A percentile compares a stretch with the other conserved stretches of the same genome.
Evolutionary conservation across 2,329 filamentous ascomycete genomes (phyloP).

Genomic region (Zymoseptoria brevis): DNA sequence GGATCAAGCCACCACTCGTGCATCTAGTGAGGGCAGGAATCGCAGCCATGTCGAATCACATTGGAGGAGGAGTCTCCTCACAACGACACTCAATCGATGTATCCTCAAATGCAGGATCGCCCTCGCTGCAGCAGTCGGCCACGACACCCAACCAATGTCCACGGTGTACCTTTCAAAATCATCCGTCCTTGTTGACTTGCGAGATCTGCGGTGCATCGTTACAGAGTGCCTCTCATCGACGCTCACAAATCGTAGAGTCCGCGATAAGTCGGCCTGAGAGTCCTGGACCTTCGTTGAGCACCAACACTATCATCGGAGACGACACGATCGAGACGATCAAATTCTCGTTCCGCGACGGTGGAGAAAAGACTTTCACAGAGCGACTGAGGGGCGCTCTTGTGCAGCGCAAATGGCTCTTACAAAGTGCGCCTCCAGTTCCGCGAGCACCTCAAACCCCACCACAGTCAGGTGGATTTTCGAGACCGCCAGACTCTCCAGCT

Average conservation of each 20-base stretch:
- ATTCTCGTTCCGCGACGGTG: constrained; percentile 81
- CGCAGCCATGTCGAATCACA: constrained; percentile 57
- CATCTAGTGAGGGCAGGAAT: constrained; percentile 83
- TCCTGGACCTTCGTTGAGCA: constrained; percentile 60
- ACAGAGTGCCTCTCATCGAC: constrained; percentile 37
- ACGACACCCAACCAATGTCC: constrained; percentile 49
- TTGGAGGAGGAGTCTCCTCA: constrained; percentile 10
- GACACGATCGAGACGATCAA: constrained; percentile 72
- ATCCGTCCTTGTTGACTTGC: constrained; percentile 75
- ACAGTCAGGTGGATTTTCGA: constrained; percentile 35
- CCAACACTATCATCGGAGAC: constrained; percentile 38
- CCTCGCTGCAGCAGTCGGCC: neutral
- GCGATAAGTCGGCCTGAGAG: constrained; percentile 55
- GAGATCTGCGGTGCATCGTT: constrained; percentile 85
- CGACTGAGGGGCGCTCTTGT: constrained; percentile 78
- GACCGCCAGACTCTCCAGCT: constrained; percentile 32
- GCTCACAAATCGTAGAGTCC: constrained; percentile 28
- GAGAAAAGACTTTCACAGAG: constrained; percentile 84
- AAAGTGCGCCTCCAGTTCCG: constrained; percentile 81
- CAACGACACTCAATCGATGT: constrained; percentile 3
- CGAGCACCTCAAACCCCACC: constrained; percentile 40
- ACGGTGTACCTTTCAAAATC: constrained; percentile 88
- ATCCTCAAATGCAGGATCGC: neutral
- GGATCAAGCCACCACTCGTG: constrained; percentile 80
- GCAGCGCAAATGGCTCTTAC: constrained; percentile 91